Percentiles rank a stretch among this genome's conserved stretches.
Evolutionary conservation across 179 eudicot species (phyloP).

Genomic region (Amaranthus tricolor): DNA sequence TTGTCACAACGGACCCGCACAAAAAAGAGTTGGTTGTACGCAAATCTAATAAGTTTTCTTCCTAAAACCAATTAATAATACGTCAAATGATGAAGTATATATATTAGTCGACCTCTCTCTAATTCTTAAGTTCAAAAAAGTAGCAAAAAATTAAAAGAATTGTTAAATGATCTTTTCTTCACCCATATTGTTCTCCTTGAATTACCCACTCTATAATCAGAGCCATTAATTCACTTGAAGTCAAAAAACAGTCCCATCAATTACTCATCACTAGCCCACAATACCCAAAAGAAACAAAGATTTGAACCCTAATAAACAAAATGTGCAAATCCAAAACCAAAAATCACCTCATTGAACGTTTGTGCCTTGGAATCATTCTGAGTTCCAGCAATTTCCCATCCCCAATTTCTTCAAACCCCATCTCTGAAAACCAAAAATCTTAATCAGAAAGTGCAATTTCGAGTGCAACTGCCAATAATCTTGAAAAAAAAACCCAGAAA

Average conservation of each 20-base stretch:
- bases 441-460: neutral
- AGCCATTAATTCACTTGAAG: conserved; percentile 11
- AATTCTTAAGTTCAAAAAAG: too few species aligned
- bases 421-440: conserved; percentile 18
- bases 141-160: too few species aligned
- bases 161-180: conserved; percentile 15
- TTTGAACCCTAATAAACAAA: neutral
- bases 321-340: neutral
- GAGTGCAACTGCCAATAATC: conserved; percentile 1
- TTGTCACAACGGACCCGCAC: too few species aligned
- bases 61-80: too few species aligned
- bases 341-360: conserved; percentile 69
- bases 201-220: conserved; percentile 21
- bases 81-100: too few species aligned
- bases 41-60: too few species aligned
- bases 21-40: too few species aligned
- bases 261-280: conserved; percentile 15
- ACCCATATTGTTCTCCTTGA: conserved; percentile 15
- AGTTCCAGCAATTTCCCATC: conserved; percentile 36
- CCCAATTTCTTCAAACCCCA: conserved; percentile 55
- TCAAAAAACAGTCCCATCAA: neutral
- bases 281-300: neutral
- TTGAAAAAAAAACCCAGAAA: neutral
- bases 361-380: conserved; percentile 44
- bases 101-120: too few species aligned